A percentile compares a stretch with the other conserved stretches of the same genome.
phyloP scores from a whole-genome alignment of 306 rosid species.

The Pyrus bretschneideri region DNA sequence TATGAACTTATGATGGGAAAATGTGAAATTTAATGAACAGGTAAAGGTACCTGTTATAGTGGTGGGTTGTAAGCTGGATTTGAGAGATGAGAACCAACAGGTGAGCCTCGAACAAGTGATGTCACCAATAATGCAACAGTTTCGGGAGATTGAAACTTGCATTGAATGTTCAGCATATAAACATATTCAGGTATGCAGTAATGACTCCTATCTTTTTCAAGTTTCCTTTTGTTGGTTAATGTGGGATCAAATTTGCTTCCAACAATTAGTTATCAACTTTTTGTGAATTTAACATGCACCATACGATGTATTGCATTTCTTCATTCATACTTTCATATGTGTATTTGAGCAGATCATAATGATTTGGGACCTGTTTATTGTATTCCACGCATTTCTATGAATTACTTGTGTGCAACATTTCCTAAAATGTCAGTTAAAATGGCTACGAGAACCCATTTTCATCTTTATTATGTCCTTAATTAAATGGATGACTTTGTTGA shows the following conservation, averaged over 20 bases:
- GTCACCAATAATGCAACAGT: slow-evolving; percentile 99
- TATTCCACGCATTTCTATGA: background rate
- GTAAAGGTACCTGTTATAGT: slow-evolving; percentile 92
- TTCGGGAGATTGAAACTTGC: slow-evolving; percentile 98
- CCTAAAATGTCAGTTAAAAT: background rate
- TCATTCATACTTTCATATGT: background rate
- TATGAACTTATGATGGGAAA: background rate
- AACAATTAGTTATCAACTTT: background rate
- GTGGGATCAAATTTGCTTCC: too few relatives aligned
- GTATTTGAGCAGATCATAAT: background rate
- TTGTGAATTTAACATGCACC: background rate
- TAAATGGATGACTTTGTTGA: background rate
- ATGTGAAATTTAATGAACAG: slow-evolving; percentile 40
- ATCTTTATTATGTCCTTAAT: background rate
- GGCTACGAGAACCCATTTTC: slow-evolving; percentile 6
- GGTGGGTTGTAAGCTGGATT: slow-evolving; percentile 94
- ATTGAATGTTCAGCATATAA: slow-evolving; percentile 89
- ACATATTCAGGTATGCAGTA: slow-evolving; percentile 74
- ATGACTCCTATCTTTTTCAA: background rate
- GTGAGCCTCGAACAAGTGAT: slow-evolving; percentile 92
- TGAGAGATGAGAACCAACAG: slow-evolving; percentile 87
- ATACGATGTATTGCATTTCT: background rate
- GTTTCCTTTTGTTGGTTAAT: background rate
- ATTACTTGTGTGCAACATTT: background rate
- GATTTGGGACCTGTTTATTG: background rate